These are phyloP conservation scores for Mortierella sp. DNA, from an alignment of 371 early-diverging fungal genomes.

Conservation along the genomic window DNA sequence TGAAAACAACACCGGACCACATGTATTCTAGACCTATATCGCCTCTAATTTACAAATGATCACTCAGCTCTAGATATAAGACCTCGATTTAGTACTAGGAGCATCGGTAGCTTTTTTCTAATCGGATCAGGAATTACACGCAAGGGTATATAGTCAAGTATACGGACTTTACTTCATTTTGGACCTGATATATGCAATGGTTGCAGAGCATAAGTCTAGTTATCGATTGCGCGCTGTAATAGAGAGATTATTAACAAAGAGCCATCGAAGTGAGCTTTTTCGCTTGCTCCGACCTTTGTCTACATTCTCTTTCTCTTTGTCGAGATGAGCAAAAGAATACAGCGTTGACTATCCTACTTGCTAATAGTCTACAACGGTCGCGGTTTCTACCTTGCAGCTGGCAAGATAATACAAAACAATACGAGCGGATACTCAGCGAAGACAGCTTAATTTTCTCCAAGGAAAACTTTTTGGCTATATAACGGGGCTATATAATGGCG, in stretches of 20 bases:
- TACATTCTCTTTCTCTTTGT: neutral
- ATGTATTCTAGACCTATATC: neutral
- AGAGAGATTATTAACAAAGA: neutral
- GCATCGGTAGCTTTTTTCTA: too few species aligned
- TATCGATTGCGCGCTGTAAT: neutral
- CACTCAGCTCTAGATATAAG: too few species aligned
- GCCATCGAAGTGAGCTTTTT: slow-evolving; percentile 1
- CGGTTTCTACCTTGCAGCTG: too few species aligned
- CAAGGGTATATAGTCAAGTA: neutral
- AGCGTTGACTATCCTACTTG: neutral
- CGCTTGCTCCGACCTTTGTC: neutral
- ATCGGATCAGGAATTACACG: too few species aligned
- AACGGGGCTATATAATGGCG: too few species aligned
- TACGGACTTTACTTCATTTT: too few species aligned
- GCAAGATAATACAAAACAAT: too few species aligned
- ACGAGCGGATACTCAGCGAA: too few species aligned
- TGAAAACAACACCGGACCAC: neutral
- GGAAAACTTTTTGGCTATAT: too few species aligned
- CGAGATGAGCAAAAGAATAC: neutral
- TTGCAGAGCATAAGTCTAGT: neutral
- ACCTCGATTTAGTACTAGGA: neutral
- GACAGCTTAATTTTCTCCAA: too few species aligned
- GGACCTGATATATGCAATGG: neutral
- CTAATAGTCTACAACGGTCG: too few species aligned
- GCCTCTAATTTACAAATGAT: neutral